phyloP scores from a whole-genome alignment of 2,329 filamentous ascomycete species.

The Dryadomyces quercus-mongolicae region DNA sequence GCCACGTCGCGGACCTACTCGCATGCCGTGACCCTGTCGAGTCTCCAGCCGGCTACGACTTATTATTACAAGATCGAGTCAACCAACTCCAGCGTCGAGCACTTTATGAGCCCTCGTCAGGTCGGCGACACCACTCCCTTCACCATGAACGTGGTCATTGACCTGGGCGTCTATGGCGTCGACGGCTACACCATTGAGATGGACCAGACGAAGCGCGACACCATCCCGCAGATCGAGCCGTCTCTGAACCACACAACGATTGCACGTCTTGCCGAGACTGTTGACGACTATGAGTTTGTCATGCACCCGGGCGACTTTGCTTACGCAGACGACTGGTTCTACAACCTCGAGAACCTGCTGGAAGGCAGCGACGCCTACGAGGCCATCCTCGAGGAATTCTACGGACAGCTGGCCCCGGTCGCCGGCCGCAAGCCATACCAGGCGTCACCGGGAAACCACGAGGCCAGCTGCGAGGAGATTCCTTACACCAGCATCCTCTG shows the following conservation, averaged over 20 bases:
- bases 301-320: conserved; percentile 42
- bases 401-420: conserved; percentile 40
- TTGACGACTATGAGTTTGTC: conserved; percentile 43
- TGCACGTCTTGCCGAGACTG: conserved; percentile 33
- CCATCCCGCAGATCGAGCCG: conserved; percentile 35
- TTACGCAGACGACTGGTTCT: conserved; percentile 47
- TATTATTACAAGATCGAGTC: conserved; percentile 50
- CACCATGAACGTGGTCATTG: conserved; percentile 37
- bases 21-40: conserved; percentile 33
- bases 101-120: conserved; percentile 39
- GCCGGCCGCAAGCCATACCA: conserved; percentile 42
- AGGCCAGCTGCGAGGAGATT: conserved; percentile 38
- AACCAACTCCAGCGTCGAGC: conserved; percentile 38
- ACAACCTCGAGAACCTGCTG: conserved; percentile 31
- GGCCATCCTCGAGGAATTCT: conserved; percentile 90
- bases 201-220: conserved; percentile 32
- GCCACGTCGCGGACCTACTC: conserved; percentile 40
- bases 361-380: conserved; percentile 95
- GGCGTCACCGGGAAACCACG: conserved; percentile 46
- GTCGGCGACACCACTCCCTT: conserved; percentile 44
- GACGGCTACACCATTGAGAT: conserved; percentile 37
- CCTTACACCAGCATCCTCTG: conserved; percentile 25
- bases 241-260: conserved; percentile 49
- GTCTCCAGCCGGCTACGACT: conserved; percentile 36
- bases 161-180: conserved; percentile 40